A percentile compares a stretch with the other conserved stretches of the same genome.
phyloP scores from a whole-genome alignment of 805 yeast genomes.

The Zygoascus flipseniorum region DNA sequence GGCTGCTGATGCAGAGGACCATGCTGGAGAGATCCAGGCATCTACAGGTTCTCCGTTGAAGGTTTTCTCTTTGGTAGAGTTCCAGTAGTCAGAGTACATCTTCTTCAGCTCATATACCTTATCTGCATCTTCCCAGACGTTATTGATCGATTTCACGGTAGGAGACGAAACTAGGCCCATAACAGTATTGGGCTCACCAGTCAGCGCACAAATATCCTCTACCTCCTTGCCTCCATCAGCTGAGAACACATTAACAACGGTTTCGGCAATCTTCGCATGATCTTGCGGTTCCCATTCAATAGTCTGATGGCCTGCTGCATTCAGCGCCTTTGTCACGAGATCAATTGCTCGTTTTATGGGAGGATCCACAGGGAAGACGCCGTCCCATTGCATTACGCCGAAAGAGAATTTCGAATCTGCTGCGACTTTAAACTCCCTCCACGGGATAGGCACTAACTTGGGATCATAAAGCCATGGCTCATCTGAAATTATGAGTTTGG shows the following conservation, averaged over 20 bases:
- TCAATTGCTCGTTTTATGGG: constrained; percentile 41
- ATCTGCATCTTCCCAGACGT: constrained; percentile 10
- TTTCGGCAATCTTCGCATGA: neutral
- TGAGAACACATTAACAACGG: neutral
- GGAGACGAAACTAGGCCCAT: neutral
- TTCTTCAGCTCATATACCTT: constrained; percentile 20
- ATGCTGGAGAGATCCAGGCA: constrained; percentile 11
- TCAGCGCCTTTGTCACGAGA: constrained; percentile 21
- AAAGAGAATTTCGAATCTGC: constrained; percentile 2
- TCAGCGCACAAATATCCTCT: neutral
- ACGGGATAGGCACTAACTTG: constrained; percentile 41
- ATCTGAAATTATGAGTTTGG: constrained; percentile 31
- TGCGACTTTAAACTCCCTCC: constrained; percentile 26
- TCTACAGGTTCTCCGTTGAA: constrained; percentile 6
- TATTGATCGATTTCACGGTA: neutral
- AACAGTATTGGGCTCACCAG: constrained; percentile 4
- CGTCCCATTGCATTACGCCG: constrained; percentile 26
- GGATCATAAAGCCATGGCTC: constrained; percentile 46
- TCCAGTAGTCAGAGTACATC: constrained; percentile 36
- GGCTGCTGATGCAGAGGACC: constrained; percentile 10
- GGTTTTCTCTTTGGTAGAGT: constrained; percentile 14
- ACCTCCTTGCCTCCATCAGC: constrained; percentile 6
- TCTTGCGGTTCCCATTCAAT: constrained; percentile 16
- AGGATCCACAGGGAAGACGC: constrained; percentile 40
- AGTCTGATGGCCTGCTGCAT: constrained; percentile 16